A percentile compares a stretch with the other conserved stretches of the same genome.
Evolutionary conservation across 2,329 filamentous ascomycete genomes (phyloP).

Genomic region (Colletotrichum sp.): DNA sequence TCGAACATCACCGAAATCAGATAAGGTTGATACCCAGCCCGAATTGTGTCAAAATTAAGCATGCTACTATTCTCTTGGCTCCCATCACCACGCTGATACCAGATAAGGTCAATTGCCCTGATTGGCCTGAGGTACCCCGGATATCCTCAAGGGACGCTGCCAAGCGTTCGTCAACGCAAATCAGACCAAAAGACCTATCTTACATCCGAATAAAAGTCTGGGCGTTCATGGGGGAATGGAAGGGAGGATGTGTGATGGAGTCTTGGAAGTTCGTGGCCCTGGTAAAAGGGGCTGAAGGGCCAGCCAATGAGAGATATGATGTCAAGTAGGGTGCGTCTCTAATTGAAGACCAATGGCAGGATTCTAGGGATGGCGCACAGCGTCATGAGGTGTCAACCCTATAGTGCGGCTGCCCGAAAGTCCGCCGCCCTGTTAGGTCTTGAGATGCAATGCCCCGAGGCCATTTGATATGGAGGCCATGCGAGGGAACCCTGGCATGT

Average conservation of each 20-base stretch:
- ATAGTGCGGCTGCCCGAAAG: neutral
- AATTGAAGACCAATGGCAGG: neutral
- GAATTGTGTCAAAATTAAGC: neutral
- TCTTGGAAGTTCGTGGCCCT: neutral
- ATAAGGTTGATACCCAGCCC: conserved; percentile 1
- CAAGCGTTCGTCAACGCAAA: neutral
- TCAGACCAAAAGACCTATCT: neutral
- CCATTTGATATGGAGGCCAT: neutral
- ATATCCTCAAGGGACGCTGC: neutral
- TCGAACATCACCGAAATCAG: neutral
- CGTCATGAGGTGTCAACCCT: neutral
- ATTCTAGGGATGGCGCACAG: neutral
- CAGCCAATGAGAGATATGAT: neutral
- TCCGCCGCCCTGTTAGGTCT: neutral
- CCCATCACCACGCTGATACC: neutral
- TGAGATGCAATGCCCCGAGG: neutral
- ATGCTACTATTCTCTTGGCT: neutral
- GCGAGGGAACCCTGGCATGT: neutral
- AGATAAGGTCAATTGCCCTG: conserved; percentile 1
- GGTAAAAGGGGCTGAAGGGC: neutral
- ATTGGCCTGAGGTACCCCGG: neutral
- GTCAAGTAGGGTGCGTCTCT: neutral
- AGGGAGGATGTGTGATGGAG: neutral
- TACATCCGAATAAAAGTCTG: neutral
- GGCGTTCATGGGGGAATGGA: neutral